Evolutionary conservation across 176 grass and related monocot species (phyloP), one percentile per base, ranked within the genome.

Genomic region (Urochloa ruziziensis): DNA sequence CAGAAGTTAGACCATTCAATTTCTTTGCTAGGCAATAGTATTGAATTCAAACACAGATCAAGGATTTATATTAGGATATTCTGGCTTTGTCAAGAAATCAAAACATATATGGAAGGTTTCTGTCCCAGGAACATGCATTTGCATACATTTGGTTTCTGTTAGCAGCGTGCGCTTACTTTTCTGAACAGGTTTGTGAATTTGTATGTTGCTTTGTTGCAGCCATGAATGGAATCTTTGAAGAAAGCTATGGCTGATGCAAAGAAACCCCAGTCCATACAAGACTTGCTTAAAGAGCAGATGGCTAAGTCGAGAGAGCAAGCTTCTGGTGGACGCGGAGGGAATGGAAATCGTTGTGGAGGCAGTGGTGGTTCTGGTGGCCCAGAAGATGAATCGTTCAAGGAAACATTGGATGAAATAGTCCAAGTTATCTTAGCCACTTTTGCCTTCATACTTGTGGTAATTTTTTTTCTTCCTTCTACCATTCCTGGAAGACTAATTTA

Each of bases 401-500:
- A 90, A 79, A 90, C 73, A 42, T 85, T 94, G 62, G 93, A 94
- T 83, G 96, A 98, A 89, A 44, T 88, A 58, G 33, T 95, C 46
- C 93, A 98, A 92, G 93, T 98, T 70, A 74, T 96, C 87, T 59
- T 98, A 82, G 93, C 93, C 25, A 93, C 93, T 29, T 51, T 94
- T 54, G 85, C 83, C 48, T 91, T 98, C 74, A 88, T 98, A 48
- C 80, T 91, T 81, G 70, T 98, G 96, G 96, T 98, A 95, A 95
- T 57, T 89, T 60, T 56, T 73, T 32, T 17, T 28, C 49, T 75
- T 67, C 40, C 39, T 77, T 72, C 56, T 15, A 62, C 62, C 34
- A 42, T 49, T 72, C 15, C 39, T 79, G 46, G 57, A 78, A 42
- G 16, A 65, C 14, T 64, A 6, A 72, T 76, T 83, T 72, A 27